Conservation (phyloP, 805 yeast genomes). For the Sugiyamaella marilandica region DNA sequence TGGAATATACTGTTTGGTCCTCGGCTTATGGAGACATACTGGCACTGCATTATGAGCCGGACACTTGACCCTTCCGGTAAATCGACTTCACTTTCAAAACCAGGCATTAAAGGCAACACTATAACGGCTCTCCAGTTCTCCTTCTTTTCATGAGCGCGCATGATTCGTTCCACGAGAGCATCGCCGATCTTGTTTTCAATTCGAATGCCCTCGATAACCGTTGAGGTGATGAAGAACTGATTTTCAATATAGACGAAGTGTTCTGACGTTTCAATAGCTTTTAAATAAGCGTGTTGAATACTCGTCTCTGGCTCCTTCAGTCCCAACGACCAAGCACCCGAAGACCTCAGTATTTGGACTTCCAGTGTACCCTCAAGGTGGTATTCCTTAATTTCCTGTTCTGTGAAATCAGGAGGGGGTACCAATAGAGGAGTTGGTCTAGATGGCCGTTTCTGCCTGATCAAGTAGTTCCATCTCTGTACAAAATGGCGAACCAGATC, state of each 20-base stretch:
- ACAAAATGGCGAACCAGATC: slow-evolving; percentile 92
- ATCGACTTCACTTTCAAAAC: slow-evolving; percentile 83
- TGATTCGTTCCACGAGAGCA: slow-evolving; percentile 94
- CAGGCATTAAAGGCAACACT: slow-evolving; percentile 95
- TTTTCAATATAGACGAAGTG: slow-evolving; percentile 93
- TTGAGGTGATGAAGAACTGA: slow-evolving; percentile 91
- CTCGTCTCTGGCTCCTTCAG: slow-evolving; percentile 79
- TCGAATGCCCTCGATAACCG: slow-evolving; percentile 65
- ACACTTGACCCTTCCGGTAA: slow-evolving; percentile 92
- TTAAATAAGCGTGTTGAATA: slow-evolving; percentile 88
- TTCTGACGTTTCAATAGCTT: slow-evolving; percentile 83
- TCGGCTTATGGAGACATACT: slow-evolving; percentile 85
- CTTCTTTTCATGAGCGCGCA: slow-evolving; percentile 74
- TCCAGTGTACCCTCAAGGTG: slow-evolving; percentile 81
- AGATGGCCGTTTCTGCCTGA: slow-evolving; percentile 92
- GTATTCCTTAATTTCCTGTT: slow-evolving; percentile 58
- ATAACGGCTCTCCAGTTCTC: slow-evolving; percentile 86
- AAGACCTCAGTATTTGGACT: slow-evolving; percentile 80
- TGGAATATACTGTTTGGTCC: slow-evolving; percentile 87
- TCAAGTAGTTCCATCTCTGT: slow-evolving; percentile 92
- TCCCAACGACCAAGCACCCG: slow-evolving; percentile 92
- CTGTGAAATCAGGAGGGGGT: slow-evolving; percentile 86
- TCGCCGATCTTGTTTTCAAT: slow-evolving; percentile 90
- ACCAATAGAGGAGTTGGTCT: slow-evolving; percentile 85
- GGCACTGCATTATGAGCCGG: slow-evolving; percentile 94